These are phyloP conservation scores for Gossypium armourianum DNA, from an alignment of 441 rosid species.

Conservation along the genomic window DNA sequence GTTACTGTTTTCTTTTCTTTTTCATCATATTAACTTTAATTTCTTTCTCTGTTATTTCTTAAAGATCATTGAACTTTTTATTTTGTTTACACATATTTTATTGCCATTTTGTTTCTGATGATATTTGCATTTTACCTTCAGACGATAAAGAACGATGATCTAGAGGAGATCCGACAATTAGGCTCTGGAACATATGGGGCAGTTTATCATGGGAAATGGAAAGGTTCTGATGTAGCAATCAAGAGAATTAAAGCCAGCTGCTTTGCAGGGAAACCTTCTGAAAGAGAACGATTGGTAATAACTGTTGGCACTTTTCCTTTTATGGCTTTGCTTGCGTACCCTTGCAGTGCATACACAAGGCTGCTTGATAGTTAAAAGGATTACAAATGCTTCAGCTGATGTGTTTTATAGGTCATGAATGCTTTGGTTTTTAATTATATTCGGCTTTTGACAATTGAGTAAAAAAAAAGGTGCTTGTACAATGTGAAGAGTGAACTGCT, in stretches of 20 bases:
- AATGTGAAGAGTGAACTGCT: background rate
- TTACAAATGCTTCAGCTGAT: background rate
- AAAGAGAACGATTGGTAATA: constrained; percentile 82
- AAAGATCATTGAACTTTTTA: background rate
- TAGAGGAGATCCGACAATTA: constrained; percentile 79
- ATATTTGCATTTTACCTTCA: constrained; percentile 25
- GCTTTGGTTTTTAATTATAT: background rate
- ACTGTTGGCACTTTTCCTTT: constrained; percentile 4
- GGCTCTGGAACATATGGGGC: constrained; percentile 90
- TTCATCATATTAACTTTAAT: background rate
- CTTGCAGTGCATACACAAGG: background rate
- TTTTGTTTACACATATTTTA: background rate
- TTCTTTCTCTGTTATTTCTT: constrained; percentile 11
- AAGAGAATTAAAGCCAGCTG: constrained; percentile 95
- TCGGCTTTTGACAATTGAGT: background rate
- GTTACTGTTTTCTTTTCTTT: constrained; percentile 26
- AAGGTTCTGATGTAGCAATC: constrained; percentile 89
- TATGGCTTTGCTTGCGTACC: background rate
- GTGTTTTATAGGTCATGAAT: background rate
- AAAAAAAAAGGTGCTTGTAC: background rate
- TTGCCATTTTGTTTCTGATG: constrained; percentile 13
- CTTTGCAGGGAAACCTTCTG: constrained; percentile 89
- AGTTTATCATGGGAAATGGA: constrained; percentile 93
- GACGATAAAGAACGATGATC: constrained; percentile 76
- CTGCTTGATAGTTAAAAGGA: constrained; percentile 4